Base-by-base conservation (phyloP, 305 asterid species). In the Withania somnifera region DNA sequence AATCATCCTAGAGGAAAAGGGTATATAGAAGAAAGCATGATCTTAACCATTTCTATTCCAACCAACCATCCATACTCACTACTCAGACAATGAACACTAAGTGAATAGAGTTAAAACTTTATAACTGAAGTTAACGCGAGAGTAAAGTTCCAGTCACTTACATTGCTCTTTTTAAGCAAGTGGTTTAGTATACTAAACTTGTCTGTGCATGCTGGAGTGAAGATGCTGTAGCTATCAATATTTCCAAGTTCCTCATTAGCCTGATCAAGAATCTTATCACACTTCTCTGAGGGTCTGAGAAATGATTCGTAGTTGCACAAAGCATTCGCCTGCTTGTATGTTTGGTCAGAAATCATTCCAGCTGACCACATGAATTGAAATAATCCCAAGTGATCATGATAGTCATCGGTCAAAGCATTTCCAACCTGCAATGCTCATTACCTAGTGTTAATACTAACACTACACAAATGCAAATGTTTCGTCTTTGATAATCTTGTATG, bases 301-400 rank as follows among this genome's bases (percentile, higher is more conserved):
- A 90, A 93, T 11, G 98, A 89, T 68, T 89, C 81, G 58, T 57
- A 83, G 83, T 91, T 92, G 28, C 99, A 95, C 51, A 79, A 51
- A 47, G 75, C 9, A 61, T 94, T 93, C 87, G 94, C 87, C 88
- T 84, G 88, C 93, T 90, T 94, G 94, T 83, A 92, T 66, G 97
- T 95, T 90, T 92, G 92, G 84, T 95, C 98, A 38, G 99, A 95
- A 87, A 94, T 94, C 92, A 95, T 84, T 66, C 99, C 99, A 79
- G 88, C 86, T 3, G 98, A 85, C 98, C 98, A 95, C 95, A 92
- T 81, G 83, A 90, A 95, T 68, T 94, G 93, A 67, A 92, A 95
- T 69, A 89, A 85, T 82, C 99, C 99, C 56, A 92, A 75, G 87
- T 92, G 87, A 84, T 95, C 98, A 80, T 94, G 93, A 86, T 87